phyloP scores from a whole-genome alignment of 2,329 filamentous ascomycete species.

The Venturia carpophila region DNA sequence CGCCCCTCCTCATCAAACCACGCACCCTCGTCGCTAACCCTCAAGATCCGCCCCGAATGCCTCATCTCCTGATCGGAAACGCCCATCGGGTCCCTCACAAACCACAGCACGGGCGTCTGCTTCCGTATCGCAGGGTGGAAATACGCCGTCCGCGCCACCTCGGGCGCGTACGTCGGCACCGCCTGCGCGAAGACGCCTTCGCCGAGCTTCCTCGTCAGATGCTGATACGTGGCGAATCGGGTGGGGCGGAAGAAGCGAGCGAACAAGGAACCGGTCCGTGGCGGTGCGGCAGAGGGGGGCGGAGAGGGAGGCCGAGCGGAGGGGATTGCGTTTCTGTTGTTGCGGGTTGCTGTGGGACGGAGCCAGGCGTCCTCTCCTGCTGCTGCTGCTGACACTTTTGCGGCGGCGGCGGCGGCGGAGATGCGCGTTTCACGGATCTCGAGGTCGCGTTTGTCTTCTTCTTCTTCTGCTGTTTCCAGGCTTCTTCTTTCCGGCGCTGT shows the following conservation, averaged over 20 bases:
- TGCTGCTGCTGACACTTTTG: neutral
- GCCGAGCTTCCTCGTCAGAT: neutral
- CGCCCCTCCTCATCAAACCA: conserved; percentile 35
- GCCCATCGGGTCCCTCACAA: conserved; percentile 38
- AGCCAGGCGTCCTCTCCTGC: neutral
- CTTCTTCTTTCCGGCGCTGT: neutral
- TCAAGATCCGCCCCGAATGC: conserved; percentile 33
- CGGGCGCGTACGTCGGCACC: conserved; percentile 23
- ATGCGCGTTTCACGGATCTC: neutral
- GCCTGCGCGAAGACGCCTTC: neutral
- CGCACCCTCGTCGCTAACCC: conserved; percentile 40
- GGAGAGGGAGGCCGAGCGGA: neutral
- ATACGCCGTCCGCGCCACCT: conserved; percentile 19
- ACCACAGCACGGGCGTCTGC: conserved; percentile 39
- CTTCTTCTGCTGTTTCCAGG: neutral
- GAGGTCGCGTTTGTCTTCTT: neutral
- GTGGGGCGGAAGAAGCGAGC: conserved; percentile 12
- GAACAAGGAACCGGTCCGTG: conserved; percentile 1
- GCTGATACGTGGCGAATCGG: conserved; percentile 10
- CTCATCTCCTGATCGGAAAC: conserved; percentile 36
- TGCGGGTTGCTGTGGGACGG: neutral
- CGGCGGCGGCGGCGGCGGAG: neutral
- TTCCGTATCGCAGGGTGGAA: conserved; percentile 23
- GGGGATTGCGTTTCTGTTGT: neutral
- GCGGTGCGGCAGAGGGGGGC: neutral